phyloP scores from a whole-genome alignment of 2,329 filamentous ascomycete genomes.

The Fusarium denticulatum region DNA sequence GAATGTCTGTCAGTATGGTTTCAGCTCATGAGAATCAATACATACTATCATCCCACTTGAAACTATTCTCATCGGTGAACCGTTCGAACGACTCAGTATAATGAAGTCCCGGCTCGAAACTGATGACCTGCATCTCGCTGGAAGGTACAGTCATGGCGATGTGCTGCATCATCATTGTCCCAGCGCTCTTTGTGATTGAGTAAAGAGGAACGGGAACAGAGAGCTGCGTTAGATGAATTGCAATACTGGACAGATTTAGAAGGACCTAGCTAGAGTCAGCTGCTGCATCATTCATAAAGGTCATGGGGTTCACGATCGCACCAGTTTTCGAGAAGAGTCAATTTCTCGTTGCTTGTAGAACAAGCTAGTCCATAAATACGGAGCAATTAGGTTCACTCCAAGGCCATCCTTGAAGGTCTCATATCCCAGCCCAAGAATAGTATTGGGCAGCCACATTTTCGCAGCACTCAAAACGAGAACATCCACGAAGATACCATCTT shows the following conservation, averaged over 20 bases:
- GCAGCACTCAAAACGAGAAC: constrained; percentile 46
- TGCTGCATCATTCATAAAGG: too few relatives aligned
- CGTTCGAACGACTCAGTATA: constrained; percentile 3
- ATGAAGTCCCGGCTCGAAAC: constrained; percentile 23
- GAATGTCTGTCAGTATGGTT: not conserved
- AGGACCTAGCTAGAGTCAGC: too few relatives aligned
- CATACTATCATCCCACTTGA: constrained; percentile 13
- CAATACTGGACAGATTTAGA: not conserved
- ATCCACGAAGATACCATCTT: constrained; percentile 36
- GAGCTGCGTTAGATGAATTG: not conserved
- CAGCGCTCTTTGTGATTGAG: constrained; percentile 51
- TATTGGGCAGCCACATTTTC: constrained; percentile 10
- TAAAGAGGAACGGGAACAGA: constrained; percentile 41
- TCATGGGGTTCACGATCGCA: too few relatives aligned
- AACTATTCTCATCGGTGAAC: not conserved
- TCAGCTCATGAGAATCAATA: fast-evolving
- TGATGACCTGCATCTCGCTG: constrained; percentile 42
- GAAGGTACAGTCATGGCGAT: constrained; percentile 49
- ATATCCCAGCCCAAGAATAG: constrained; percentile 1
- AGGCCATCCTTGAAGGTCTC: not conserved
- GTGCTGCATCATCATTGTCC: constrained; percentile 50
- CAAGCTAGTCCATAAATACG: not conserved
- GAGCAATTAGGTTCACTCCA: not conserved
- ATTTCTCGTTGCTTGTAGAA: constrained; percentile 4
- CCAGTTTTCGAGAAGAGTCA: not conserved